Percentiles rank a stretch among this genome's conserved stretches.
Evolutionary conservation across 2,329 filamentous ascomycete species (phyloP).

Genomic region (Byssothecium circinans): DNA sequence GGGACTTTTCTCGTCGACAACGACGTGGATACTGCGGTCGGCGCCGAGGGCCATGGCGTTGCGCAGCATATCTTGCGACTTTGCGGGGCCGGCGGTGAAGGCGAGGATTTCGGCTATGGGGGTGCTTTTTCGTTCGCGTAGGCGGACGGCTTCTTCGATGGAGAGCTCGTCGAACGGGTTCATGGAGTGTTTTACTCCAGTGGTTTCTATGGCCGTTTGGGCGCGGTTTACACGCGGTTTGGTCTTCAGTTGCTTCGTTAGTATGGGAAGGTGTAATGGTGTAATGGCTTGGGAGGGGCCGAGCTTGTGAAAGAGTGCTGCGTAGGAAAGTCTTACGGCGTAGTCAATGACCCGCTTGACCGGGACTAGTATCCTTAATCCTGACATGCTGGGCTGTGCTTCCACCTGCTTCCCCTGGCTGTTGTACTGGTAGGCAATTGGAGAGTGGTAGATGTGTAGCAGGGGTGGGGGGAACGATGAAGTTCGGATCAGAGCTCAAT

Average conservation of each 20-base stretch:
- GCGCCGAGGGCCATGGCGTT: constrained; percentile 99
- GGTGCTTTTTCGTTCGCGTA: constrained; percentile 71
- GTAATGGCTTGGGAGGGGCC: not conserved
- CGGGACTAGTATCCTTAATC: constrained; percentile 58
- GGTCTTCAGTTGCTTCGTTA: constrained; percentile 59
- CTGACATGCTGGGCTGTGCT: constrained; percentile 40
- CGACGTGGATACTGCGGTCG: constrained; percentile 83
- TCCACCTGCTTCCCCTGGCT: not conserved
- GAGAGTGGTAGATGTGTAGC: not conserved
- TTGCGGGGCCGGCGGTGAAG: constrained; percentile 83
- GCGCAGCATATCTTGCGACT: constrained; percentile 83
- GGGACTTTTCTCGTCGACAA: constrained; percentile 62
- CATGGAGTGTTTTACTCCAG: constrained; percentile 94
- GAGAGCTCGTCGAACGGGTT: constrained; percentile 99
- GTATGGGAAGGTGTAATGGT: not conserved
- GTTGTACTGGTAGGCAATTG: not conserved
- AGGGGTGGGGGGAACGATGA: not conserved
- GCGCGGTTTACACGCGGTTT: constrained; percentile 71
- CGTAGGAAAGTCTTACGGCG: constrained; percentile 48
- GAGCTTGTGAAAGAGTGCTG: not conserved
- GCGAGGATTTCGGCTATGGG: constrained; percentile 90
- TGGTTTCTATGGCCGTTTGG: constrained; percentile 85
- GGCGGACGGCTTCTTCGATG: constrained; percentile 91
- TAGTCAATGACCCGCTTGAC: constrained; percentile 63
- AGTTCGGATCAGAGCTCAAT: not conserved